Evolutionary conservation across 1,284 basidiomycete species (phyloP), one percentile per base, ranked within the genome.

Genomic region (Fomes fomentarius): DNA sequence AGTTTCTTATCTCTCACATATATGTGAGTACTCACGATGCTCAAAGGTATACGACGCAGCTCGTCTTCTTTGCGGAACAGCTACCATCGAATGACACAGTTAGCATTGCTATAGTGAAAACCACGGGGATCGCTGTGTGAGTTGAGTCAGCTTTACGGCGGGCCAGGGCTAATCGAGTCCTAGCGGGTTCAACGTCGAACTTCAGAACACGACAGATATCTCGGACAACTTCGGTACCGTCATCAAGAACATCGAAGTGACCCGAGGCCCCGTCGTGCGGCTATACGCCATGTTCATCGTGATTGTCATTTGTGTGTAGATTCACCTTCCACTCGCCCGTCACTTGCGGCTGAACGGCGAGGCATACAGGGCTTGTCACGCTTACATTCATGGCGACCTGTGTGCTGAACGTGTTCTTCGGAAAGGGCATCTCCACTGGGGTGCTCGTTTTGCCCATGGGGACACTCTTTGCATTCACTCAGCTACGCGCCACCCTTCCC

Each of bases 391-490:
- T 65, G 50, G 52, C 52, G n/a, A 57, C 57, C n/a, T 63, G 64
- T 21, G 42, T 63, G 25, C 42, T 56, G n/a, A 52, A 54, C 30
- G 62, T 65, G 6, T 59, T 62, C 43, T 61, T 63, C 37, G 60
- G 62, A 1, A 63, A 62, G 48, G 60, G 60, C 15, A 57, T 65
- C 26, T 58, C 55, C 8, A 42, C 60, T 5, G 59, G 56, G 7
- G 52, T 67, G 11, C 60, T 65, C 21, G 61, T 63, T 5, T 30
- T 65, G 17, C 63, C 65, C 1, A 56, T 63, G 26, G 61, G 61
- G 7, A 62, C 63, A 3, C 56, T 67, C 30, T 65, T 65, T 47
- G 64, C 64, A 10, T 67, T 65, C 49, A 65, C 62, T 3, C 57
- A 62, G 28, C 56, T 66, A 14, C 63, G 65, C 14, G n/a, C 41